Percentiles rank a stretch among this genome's conserved stretches.
These are phyloP conservation scores for Pseudogymnoascus sp. DNA, from an alignment of 2,329 filamentous ascomycete genomes.

Conservation along the genomic window DNA sequence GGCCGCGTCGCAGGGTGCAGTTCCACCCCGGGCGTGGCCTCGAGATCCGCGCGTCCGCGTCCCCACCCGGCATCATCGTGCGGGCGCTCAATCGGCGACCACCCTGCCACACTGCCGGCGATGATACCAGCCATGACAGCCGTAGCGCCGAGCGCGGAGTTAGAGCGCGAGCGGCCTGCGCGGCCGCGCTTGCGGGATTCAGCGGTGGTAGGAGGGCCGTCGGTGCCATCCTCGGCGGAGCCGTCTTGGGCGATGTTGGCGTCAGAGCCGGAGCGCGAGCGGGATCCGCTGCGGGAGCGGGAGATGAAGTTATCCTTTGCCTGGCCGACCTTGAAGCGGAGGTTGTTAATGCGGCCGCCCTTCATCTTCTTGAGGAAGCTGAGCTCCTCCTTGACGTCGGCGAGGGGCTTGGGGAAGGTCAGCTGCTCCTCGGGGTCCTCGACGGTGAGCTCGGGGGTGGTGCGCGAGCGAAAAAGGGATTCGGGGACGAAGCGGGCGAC, in stretches of 20 bases:
- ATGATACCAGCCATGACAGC: conserved; percentile 80
- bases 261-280: conserved; percentile 57
- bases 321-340: conserved; percentile 72
- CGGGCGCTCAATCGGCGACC: conserved; percentile 67
- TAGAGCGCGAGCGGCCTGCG: conserved; percentile 55
- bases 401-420: conserved; percentile 63
- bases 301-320: conserved; percentile 63
- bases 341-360: conserved; percentile 72
- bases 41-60: conserved; percentile 30
- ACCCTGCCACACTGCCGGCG: conserved; percentile 68
- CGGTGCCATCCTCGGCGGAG: conserved; percentile 45
- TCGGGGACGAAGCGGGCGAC: conserved; percentile 23
- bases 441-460: conserved; percentile 42
- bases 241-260: conserved; percentile 57
- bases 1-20: conserved; percentile 42
- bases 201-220: conserved; percentile 44
- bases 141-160: conserved; percentile 66
- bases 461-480: conserved; percentile 23
- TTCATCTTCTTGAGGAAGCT: conserved; percentile 73
- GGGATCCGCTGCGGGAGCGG: conserved; percentile 55
- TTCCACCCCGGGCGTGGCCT: conserved; percentile 37
- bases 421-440: conserved; percentile 58
- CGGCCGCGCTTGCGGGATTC: conserved; percentile 59
- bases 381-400: conserved; percentile 73
- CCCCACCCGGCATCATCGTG: conserved; percentile 48